phyloP scores from a whole-genome alignment of 2,329 filamentous ascomycete genomes.

The Alternaria brassicae region DNA sequence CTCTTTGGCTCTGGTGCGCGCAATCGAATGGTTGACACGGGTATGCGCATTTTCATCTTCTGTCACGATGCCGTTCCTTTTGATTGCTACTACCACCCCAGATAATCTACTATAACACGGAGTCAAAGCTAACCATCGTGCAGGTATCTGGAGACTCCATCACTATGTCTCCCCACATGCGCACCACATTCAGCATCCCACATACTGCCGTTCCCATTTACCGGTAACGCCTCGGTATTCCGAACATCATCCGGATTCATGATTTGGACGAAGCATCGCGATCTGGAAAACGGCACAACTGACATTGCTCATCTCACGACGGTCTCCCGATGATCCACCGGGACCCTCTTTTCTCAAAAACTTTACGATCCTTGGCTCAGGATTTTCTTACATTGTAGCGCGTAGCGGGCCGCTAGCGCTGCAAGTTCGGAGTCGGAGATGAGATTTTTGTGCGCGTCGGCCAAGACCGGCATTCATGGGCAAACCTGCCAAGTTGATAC shows the following conservation, averaged over 20 bases:
- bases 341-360: slow-evolving; percentile 32
- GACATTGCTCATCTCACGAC: slow-evolving; percentile 11
- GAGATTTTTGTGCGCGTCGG: slow-evolving; percentile 23
- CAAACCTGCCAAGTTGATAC: background rate
- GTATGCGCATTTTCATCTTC: background rate
- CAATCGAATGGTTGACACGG: background rate
- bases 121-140: slow-evolving; percentile 12
- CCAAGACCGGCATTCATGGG: slow-evolving; percentile 28
- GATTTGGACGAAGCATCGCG: slow-evolving; percentile 13
- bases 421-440: slow-evolving; percentile 29
- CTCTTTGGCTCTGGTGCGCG: background rate
- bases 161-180: slow-evolving; percentile 8
- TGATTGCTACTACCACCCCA: background rate
- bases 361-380: slow-evolving; percentile 24
- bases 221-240: slow-evolving; percentile 8
- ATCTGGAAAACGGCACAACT: slow-evolving; percentile 10
- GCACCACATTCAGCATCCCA: slow-evolving; percentile 5
- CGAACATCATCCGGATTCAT: slow-evolving; percentile 23
- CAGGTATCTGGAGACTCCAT: slow-evolving; percentile 6
- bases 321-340: slow-evolving; percentile 22
- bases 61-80: background rate
- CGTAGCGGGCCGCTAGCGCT: slow-evolving; percentile 32
- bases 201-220: slow-evolving; percentile 6
- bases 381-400: slow-evolving; percentile 18
- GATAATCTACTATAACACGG: slow-evolving; percentile 3